Conservation (phyloP, 495 filamentous ascomycete species). For the Podospora didyma region DNA sequence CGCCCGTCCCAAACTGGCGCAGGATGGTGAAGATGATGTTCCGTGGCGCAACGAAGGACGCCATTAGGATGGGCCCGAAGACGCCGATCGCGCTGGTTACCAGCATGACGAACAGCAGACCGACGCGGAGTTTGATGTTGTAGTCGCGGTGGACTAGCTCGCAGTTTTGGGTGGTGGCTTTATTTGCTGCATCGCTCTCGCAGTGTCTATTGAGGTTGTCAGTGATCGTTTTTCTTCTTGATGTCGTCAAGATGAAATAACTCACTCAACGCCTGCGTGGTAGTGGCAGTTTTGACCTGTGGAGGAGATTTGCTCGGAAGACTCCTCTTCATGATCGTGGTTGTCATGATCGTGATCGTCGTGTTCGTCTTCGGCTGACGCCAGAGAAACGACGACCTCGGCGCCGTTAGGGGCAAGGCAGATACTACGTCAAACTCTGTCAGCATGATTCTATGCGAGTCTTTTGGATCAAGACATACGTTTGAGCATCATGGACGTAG, state of each 20-base stretch:
- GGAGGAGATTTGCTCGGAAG: not conserved
- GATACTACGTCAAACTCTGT: constrained; percentile 14
- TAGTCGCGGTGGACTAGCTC: constrained; percentile 47
- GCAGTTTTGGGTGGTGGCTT: constrained; percentile 33
- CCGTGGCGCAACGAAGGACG: constrained; percentile 23
- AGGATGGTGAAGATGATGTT: constrained; percentile 46
- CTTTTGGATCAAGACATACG: constrained; percentile 6
- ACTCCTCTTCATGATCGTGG: constrained; percentile 9
- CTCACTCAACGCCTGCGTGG: constrained; percentile 63
- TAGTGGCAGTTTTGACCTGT: constrained; percentile 52
- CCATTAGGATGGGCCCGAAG: constrained; percentile 41
- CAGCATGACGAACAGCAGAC: constrained; percentile 52
- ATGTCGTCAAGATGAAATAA: not conserved
- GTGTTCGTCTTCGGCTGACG: constrained; percentile 19
- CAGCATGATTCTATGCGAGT: not conserved
- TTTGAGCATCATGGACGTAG: constrained; percentile 17
- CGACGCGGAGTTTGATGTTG: constrained; percentile 55
- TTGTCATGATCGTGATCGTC: too few species aligned
- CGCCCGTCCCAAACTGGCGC: constrained; percentile 71
- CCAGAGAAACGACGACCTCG: constrained; percentile 12
- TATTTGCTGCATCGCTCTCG: constrained; percentile 28
- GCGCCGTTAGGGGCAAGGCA: constrained; percentile 38
- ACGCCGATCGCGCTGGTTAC: constrained; percentile 30
- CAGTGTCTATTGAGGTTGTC: constrained; percentile 32
- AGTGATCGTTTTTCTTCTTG: constrained; percentile 36